Base-by-base conservation (phyloP, 176 grass and related monocot genomes). In the Musa acuminata region DNA sequence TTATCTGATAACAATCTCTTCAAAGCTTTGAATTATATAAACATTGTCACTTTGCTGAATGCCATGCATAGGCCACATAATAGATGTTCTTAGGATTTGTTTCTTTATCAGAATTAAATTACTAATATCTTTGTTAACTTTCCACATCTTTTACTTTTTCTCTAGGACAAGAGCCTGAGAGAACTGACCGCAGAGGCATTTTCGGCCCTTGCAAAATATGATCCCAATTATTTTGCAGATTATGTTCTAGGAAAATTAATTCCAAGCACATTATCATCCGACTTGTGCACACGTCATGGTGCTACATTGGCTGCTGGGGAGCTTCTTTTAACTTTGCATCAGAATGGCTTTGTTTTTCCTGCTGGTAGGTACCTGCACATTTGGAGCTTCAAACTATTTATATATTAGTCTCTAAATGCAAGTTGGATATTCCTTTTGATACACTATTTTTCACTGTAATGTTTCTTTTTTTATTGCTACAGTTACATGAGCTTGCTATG, bases 241-340 rank as follows among this genome's bases (percentile, higher is more conserved):
- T 79, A 87, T 87, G 90, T 86, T 79, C 79, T 98, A 52, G 69
- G 85, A 50, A 93, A 93, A 70, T 78, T 98, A 75, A 82, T 98
- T 87, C 90, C 88, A 17, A 85, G 80, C 82, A 98, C 90, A 83
- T 78, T 98, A 48, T 98, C 94, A 70, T 87, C 80, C 23, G 90
- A 98, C 78, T 77, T 98, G 70, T 98, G 90, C 79, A 93, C 90
- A 84, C 88, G 94, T 35, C 94, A 98, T 90, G 94, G 94, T 78
- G 86, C 94, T 52, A 93, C 90, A 79, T 81, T 98, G 81, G 94
- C 94, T 83, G 85, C 78, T 72, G 94, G 82, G 3, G 90, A 98
- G 80, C 82, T 91, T 89, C 71, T 82, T 78, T 79, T 91, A 43
- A 91, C 81, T 75, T 78, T 93, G 82, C 79, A 93, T 82, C 79